These are phyloP conservation scores for Aspergillus niger DNA, from an alignment of 2,329 filamentous ascomycete species.

Conservation along the genomic window DNA sequence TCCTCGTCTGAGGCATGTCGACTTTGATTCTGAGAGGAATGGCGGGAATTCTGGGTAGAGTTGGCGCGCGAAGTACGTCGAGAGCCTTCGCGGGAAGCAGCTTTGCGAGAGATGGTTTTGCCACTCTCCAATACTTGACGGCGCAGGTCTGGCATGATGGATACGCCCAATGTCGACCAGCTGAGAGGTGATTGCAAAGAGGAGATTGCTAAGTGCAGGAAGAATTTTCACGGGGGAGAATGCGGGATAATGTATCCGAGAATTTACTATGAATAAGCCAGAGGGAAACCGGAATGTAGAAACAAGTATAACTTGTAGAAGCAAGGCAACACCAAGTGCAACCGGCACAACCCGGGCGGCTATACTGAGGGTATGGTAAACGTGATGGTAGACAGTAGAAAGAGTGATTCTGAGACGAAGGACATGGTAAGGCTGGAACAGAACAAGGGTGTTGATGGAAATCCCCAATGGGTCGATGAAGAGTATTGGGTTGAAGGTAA, in stretches of 20 bases:
- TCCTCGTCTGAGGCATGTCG: conserved; percentile 62
- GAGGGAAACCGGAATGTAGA: neutral
- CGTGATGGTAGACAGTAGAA: conserved; percentile 17
- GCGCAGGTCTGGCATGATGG: conserved; percentile 51
- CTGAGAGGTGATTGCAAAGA: neutral
- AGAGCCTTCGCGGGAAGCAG: conserved; percentile 57
- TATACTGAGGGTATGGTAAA: conserved; percentile 25
- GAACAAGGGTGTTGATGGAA: neutral
- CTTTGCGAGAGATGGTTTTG: conserved; percentile 66
- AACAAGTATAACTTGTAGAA: neutral
- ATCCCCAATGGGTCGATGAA: neutral
- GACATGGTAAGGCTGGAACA: conserved; percentile 20
- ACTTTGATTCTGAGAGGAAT: conserved; percentile 57
- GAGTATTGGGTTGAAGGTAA: neutral
- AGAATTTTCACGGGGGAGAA: neutral
- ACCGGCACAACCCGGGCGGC: neutral
- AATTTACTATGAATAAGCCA: neutral
- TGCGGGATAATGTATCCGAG: neutral
- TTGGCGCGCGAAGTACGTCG: conserved; percentile 54
- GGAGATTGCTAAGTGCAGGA: neutral
- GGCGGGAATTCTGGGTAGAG: conserved; percentile 56
- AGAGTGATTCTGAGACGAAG: conserved; percentile 20
- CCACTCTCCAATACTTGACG: conserved; percentile 64
- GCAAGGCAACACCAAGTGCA: neutral
- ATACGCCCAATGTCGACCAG: neutral